Evolutionary conservation across 1,139 yeast species (phyloP).

Genomic region (Saccharomyces pastorianus): DNA sequence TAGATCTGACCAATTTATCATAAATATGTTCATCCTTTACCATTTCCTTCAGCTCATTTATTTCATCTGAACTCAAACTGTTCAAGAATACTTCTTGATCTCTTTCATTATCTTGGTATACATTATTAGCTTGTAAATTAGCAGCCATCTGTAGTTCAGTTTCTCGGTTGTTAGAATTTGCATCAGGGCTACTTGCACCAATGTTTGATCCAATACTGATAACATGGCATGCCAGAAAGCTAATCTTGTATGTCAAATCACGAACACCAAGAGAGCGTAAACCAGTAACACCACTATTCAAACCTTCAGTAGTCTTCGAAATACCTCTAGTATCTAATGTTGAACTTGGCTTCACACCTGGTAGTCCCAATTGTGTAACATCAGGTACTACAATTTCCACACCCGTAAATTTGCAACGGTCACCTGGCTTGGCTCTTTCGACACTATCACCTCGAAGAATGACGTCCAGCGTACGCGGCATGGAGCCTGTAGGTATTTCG

Average conservation of each 20-base stretch:
- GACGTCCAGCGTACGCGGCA: conserved; percentile 96
- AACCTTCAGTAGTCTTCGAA: conserved; percentile 56
- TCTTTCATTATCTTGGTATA: conserved; percentile 35
- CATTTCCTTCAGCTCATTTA: conserved; percentile 80
- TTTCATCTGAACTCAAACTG: conserved; percentile 74
- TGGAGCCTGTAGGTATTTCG: conserved; percentile 96
- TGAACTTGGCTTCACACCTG: conserved; percentile 88
- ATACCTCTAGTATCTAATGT: conserved; percentile 59
- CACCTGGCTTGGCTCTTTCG: conserved; percentile 97
- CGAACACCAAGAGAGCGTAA: conserved; percentile 84
- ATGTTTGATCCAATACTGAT: conserved; percentile 30
- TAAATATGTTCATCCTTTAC: conserved; percentile 84
- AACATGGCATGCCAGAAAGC: conserved; percentile 89
- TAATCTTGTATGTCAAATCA: conserved; percentile 84
- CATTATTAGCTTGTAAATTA: conserved; percentile 21
- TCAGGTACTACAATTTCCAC: conserved; percentile 95
- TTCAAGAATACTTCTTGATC: conserved; percentile 77
- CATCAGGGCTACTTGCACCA: conserved; percentile 11
- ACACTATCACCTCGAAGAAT: conserved; percentile 90
- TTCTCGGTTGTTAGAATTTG: conserved; percentile 13
- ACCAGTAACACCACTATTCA: conserved; percentile 84
- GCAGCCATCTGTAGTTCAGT: conserved; percentile 25
- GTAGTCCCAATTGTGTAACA: conserved; percentile 88
- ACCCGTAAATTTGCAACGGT: conserved; percentile 90
- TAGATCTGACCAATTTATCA: conserved; percentile 74